Percentiles rank a stretch among this genome's conserved stretches.
phyloP scores from a whole-genome alignment of 192 early-diverging fungal species.

The Umbelopsis isabellina region DNA sequence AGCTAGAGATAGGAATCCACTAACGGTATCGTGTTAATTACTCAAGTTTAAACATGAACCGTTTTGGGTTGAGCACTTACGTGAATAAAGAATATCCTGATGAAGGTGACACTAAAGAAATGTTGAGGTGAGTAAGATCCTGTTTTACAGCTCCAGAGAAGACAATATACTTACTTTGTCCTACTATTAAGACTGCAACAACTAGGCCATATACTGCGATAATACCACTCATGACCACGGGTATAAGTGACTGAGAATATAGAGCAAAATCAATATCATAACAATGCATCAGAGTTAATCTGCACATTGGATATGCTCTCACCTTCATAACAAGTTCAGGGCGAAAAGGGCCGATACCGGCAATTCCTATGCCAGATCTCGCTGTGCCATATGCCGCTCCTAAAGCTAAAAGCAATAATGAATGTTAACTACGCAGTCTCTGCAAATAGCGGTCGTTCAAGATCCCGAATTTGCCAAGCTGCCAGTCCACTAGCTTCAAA shows the following conservation, averaged over 20 bases:
- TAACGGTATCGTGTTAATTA: slow-evolving; percentile 52
- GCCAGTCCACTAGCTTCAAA: not conserved
- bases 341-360: slow-evolving; percentile 91
- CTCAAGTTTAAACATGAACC: slow-evolving; percentile 17
- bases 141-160: slow-evolving; percentile 21
- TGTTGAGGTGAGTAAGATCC: slow-evolving; percentile 8
- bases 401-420: slow-evolving; percentile 56
- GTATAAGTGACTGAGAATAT: slow-evolving; percentile 72
- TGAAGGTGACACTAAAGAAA: slow-evolving; percentile 33
- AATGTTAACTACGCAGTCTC: not conserved
- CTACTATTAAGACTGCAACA: slow-evolving; percentile 88
- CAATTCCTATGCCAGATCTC: slow-evolving; percentile 95
- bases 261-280: not conserved
- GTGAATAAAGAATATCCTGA: slow-evolving; percentile 42
- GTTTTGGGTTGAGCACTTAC: slow-evolving; percentile 30
- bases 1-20: slow-evolving; percentile 90
- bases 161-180: slow-evolving; percentile 62
- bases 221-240: slow-evolving; percentile 99
- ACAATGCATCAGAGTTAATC: not conserved
- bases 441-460: not conserved
- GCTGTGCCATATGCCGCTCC: slow-evolving; percentile 99
- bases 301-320: not conserved
- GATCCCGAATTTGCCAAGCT: not conserved
- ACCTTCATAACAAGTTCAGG: slow-evolving; percentile 90
- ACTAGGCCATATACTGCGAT: slow-evolving; percentile 98